These are phyloP conservation scores for Penicillium salamii DNA, from an alignment of 495 filamentous ascomycete genomes.

Conservation along the genomic window DNA sequence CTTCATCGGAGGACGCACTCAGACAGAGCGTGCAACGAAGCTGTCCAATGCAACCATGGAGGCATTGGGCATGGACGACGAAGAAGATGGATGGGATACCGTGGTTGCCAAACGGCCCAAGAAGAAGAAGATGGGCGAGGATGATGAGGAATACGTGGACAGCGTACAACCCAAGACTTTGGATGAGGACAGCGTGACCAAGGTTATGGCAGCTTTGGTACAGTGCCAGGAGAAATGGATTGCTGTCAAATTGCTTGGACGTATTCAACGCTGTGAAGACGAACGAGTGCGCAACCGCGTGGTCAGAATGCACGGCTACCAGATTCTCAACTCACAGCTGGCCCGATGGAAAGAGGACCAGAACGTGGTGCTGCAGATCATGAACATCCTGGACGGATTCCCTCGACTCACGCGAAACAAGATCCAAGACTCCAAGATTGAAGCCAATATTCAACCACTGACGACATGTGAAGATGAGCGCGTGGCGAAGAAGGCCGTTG, in stretches of 20 bases:
- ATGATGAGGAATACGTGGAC: conserved; percentile 96
- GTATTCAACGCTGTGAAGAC: conserved; percentile 86
- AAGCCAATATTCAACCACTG: conserved; percentile 73
- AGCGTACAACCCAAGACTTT: conserved; percentile 80
- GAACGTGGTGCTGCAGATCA: conserved; percentile 83
- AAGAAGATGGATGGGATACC: conserved; percentile 87
- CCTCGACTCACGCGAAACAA: conserved; percentile 95
- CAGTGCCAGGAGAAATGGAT: conserved; percentile 99
- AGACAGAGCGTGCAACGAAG: conserved; percentile 93
- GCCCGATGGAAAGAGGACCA: conserved; percentile 81
- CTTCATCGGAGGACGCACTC: conserved; percentile 95
- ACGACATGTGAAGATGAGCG: conserved; percentile 66
- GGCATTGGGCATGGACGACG: conserved; percentile 94
- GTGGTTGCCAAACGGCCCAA: conserved; percentile 82
- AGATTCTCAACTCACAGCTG: conserved; percentile 84
- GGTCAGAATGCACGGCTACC: conserved; percentile 94
- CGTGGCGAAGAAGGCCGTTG: conserved; percentile 66
- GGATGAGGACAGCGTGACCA: conserved; percentile 85
- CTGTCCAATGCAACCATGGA: conserved; percentile 87
- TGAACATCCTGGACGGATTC: conserved; percentile 85
- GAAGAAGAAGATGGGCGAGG: conserved; percentile 91
- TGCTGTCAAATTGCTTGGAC: conserved; percentile 85
- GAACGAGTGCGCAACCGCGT: conserved; percentile 85
- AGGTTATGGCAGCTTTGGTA: conserved; percentile 98
- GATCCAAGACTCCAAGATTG: conserved; percentile 94